Base-by-base conservation (phyloP, 768 basidiomycete genomes). In the Leccinellum luteum region DNA sequence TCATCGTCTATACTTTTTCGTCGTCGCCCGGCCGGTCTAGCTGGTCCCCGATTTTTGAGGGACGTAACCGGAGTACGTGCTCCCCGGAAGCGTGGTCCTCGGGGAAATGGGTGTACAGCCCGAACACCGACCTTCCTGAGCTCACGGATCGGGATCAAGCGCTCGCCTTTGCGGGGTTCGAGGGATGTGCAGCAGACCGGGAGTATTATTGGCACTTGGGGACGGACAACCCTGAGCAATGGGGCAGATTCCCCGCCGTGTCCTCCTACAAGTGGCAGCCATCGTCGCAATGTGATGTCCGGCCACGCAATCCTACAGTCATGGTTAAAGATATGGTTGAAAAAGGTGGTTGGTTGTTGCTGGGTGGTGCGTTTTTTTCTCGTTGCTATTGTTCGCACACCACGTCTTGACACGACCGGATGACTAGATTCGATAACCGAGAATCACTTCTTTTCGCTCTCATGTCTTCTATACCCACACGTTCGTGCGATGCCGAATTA, bases 381-480 rank as follows among this genome's bases (percentile, higher is more conserved):
- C 19, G n/a, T 6, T 34, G 15, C 8, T 15, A 35, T 15, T 28
- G 30, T 41, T 32, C 19, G 5, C 12, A 15, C n/a, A 15, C 50
- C 35, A 32, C 55, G 38, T 52, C 41, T 19, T 64, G 49, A 64
- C 38, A 3, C 13, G 21, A 9, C 44, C 32, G 12, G 13, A 4
- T 21, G 54, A 27, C 57, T 60, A 84, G 86, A 89, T 64, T 87
- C 86, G 0, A 83, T 87, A 17, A 82, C 84, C 2, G 87, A 89
- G 66, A 84, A 83, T 60, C 86, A 89, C 67, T 89, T 89, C 75
- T 89, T 87, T 69, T 87, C 87, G 6, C 66, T 88, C 1, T 87
- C 86, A 0, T 89, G 87, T 64, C 63, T 81, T 43, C 76, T 89
- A 3, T 83, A 82, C 68, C 85, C 86, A 0, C 85, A 88, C 64